These are phyloP conservation scores for Eremothecium gossypii DNA, from an alignment of 1,139 yeast genomes.

Conservation along the genomic window DNA sequence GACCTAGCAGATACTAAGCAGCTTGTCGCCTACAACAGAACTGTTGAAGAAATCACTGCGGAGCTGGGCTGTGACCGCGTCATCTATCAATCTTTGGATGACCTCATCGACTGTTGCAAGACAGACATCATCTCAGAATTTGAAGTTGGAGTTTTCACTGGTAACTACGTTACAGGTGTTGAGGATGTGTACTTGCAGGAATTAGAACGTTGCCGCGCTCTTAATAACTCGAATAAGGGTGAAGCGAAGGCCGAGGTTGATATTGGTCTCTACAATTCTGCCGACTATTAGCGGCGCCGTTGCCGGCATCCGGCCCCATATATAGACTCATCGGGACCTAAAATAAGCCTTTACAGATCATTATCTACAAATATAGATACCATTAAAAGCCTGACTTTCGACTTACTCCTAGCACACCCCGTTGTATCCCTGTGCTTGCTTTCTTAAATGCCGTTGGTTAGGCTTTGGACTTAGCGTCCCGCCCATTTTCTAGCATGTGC, in stretches of 20 bases:
- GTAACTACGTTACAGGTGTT: slow-evolving; percentile 84
- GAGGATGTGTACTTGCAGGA: slow-evolving; percentile 76
- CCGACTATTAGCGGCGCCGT: slow-evolving; percentile 43
- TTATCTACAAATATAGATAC: no score
- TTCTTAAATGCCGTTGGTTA: no score
- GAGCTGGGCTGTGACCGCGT: slow-evolving; percentile 91
- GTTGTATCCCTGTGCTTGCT: no score
- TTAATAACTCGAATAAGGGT: slow-evolving; percentile 50
- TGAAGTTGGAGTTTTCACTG: slow-evolving; percentile 97
- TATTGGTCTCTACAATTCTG: slow-evolving; percentile 80
- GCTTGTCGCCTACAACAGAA: slow-evolving; percentile 74
- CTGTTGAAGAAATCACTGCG: slow-evolving; percentile 62
- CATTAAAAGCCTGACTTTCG: no score
- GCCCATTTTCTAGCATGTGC: no score
- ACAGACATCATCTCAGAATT: slow-evolving; percentile 42
- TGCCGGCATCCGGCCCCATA: no score
- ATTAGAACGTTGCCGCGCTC: slow-evolving; percentile 74
- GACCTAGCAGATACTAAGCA: slow-evolving; percentile 95
- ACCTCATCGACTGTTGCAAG: slow-evolving; percentile 70
- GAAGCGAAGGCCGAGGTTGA: slow-evolving; percentile 86
- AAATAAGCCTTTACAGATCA: background rate
- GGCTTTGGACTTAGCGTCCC: no score
- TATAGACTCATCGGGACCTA: background rate
- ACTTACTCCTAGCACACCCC: no score
- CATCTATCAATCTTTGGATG: slow-evolving; percentile 77